Evolutionary conservation across 176 grass and related monocot species (phyloP).

Genomic region (Oryza nivara): DNA sequence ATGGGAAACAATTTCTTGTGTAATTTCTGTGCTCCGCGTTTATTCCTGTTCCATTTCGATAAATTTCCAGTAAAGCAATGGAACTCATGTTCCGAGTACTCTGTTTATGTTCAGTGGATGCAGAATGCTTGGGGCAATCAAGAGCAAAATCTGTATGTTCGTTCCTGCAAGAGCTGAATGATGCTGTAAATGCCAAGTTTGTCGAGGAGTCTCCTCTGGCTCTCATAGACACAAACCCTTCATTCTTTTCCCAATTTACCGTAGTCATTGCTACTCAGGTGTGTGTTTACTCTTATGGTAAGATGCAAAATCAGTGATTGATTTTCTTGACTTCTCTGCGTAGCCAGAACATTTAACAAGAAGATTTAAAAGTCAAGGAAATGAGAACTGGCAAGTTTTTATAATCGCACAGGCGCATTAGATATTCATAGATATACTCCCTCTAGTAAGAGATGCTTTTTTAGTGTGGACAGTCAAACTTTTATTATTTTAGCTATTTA

Average conservation of each 20-base stretch:
- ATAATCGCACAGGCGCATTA: neutral
- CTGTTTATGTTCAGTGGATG: constrained; percentile 71
- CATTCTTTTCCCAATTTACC: constrained; percentile 83
- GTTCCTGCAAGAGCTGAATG: constrained; percentile 95
- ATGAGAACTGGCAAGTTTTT: neutral
- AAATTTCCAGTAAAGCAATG: neutral
- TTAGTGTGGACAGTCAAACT: neutral
- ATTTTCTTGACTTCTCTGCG: neutral
- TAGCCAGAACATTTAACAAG: constrained; percentile 18
- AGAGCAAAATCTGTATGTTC: constrained; percentile 91
- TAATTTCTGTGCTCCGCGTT: constrained; percentile 33
- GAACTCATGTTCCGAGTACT: constrained; percentile 24
- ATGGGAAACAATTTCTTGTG: constrained; percentile 94
- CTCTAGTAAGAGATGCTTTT: neutral
- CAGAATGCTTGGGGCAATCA: constrained; percentile 74
- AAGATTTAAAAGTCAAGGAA: neutral
- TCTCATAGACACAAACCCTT: constrained; percentile 77
- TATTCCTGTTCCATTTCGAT: constrained; percentile 15
- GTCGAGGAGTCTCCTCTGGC: constrained; percentile 74
- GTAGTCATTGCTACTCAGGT: constrained; percentile 93
- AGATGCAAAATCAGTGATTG: constrained; percentile 28
- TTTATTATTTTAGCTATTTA: neutral
- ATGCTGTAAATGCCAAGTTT: constrained; percentile 95
- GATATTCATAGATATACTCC: constrained; percentile 5
- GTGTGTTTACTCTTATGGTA: constrained; percentile 17